Conservation (phyloP, 345 rosid genomes). For the Bruguiera parviflora region DNA sequence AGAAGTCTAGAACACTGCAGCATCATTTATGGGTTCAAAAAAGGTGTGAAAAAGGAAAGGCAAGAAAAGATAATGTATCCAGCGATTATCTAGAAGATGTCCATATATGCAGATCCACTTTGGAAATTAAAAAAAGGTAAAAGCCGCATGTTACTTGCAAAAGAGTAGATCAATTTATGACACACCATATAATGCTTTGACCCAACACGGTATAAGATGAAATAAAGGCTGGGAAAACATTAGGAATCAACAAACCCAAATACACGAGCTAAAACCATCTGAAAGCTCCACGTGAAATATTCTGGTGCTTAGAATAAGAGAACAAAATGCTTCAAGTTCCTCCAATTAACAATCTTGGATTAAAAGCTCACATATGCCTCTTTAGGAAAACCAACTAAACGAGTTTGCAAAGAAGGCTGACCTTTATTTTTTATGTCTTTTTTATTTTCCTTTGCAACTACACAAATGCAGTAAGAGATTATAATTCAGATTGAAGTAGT, state of each 20-base stretch:
- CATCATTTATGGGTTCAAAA: not conserved
- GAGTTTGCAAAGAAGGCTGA: conserved; percentile 17
- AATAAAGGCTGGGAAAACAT: no score
- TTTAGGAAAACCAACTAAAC: not conserved
- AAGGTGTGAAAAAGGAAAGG: not conserved
- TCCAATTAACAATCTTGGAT: not conserved
- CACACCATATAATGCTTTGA: not conserved
- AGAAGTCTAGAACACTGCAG: not conserved
- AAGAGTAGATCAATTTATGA: not conserved
- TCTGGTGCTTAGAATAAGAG: not conserved
- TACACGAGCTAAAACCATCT: no score
- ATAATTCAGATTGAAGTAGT: conserved; percentile 2
- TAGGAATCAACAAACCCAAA: no score
- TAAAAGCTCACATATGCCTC: not conserved
- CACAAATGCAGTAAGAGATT: conserved; percentile 22
- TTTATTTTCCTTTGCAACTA: conserved; percentile 74
- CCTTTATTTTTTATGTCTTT: conserved; percentile 74
- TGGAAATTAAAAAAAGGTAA: not conserved
- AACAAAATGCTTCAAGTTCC: not conserved
- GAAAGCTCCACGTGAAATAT: no score
- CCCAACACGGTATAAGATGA: not conserved
- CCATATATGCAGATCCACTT: not conserved
- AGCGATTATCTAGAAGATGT: not conserved
- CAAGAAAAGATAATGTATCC: not conserved
- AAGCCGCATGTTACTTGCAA: no score